Conservation (phyloP, 2,329 filamentous ascomycete species). For the Curvularia spicifera region DNA sequence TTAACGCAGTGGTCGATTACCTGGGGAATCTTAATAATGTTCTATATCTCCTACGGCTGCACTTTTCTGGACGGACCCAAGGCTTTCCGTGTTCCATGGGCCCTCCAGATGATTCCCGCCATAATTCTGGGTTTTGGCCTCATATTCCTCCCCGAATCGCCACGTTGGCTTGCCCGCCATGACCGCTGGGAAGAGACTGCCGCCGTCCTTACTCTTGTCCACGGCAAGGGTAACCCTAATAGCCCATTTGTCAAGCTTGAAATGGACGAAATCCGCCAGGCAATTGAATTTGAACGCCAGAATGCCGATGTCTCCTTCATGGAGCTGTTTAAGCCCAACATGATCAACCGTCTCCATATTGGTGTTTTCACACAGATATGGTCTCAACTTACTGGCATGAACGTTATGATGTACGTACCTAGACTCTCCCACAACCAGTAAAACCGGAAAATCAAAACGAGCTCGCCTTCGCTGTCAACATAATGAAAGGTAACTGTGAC, state of each 20-base stretch:
- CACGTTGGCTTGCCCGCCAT: conserved; percentile 55
- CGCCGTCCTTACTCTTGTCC: conserved; percentile 52
- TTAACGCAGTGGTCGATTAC: conserved; percentile 54
- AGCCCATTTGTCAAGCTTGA: conserved; percentile 72
- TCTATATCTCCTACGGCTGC: conserved; percentile 45
- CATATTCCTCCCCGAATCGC: conserved; percentile 57
- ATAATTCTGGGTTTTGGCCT: conserved; percentile 55
- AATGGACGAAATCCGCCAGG: conserved; percentile 73
- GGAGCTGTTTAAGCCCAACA: conserved; percentile 74
- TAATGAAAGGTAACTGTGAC: too few relatives aligned
- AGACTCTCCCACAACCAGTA: too few relatives aligned
- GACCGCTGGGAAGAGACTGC: conserved; percentile 55
- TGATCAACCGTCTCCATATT: conserved; percentile 75
- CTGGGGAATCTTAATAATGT: conserved; percentile 58
- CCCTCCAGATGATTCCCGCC: conserved; percentile 48
- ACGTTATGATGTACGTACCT: conserved; percentile 49
- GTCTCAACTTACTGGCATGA: conserved; percentile 79
- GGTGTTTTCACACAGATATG: conserved; percentile 77
- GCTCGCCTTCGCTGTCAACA: too few relatives aligned
- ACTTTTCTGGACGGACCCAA: conserved; percentile 40
- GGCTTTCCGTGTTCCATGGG: conserved; percentile 50
- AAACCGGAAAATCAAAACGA: too few relatives aligned
- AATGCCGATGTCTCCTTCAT: conserved; percentile 73
- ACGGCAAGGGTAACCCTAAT: conserved; percentile 65
- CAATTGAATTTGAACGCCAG: conserved; percentile 73